phyloP scores from a whole-genome alignment of 2,329 filamentous ascomycete genomes.

The Verticillium alfalfae region DNA sequence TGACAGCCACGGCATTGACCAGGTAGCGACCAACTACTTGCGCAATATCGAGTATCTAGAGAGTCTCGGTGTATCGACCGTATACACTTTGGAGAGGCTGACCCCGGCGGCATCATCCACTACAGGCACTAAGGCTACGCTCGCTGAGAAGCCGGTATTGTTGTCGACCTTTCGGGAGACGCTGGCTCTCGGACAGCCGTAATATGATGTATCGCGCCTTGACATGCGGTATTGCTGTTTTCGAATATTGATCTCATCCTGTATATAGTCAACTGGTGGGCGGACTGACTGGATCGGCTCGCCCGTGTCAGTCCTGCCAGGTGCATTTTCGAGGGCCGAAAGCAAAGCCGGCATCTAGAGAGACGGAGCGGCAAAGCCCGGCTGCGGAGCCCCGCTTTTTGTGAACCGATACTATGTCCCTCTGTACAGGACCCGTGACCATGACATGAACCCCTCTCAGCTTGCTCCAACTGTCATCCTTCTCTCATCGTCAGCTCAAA shows the following conservation, averaged over 20 bases:
- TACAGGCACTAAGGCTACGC: conserved; percentile 19
- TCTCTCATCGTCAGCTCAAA: not conserved
- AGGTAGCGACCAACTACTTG: conserved; percentile 80
- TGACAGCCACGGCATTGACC: conserved; percentile 84
- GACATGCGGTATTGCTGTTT: too few relatives aligned
- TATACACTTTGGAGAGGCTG: conserved; percentile 50
- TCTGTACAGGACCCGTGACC: too few relatives aligned
- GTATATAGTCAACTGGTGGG: too few relatives aligned
- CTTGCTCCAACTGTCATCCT: not conserved
- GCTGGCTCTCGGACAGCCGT: conserved; percentile 7
- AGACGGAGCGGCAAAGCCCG: too few relatives aligned
- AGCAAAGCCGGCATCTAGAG: too few relatives aligned
- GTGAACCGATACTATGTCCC: too few relatives aligned
- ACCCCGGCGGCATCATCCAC: conserved; percentile 14
- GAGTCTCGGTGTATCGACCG: conserved; percentile 55
- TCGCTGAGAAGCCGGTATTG: conserved; percentile 38
- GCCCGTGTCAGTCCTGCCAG: too few relatives aligned
- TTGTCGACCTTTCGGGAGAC: conserved; percentile 31
- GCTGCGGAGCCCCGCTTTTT: too few relatives aligned
- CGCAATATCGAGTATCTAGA: conserved; percentile 66
- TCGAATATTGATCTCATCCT: too few relatives aligned
- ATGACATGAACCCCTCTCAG: too few relatives aligned
- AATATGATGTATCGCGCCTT: not conserved
- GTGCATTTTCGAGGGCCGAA: too few relatives aligned
- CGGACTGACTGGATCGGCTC: too few relatives aligned